Percentiles rank a stretch among this genome's conserved stretches.
Evolutionary conservation across 2,329 filamentous ascomycete genomes (phyloP).

Genomic region (Colletotrichum aenigma): DNA sequence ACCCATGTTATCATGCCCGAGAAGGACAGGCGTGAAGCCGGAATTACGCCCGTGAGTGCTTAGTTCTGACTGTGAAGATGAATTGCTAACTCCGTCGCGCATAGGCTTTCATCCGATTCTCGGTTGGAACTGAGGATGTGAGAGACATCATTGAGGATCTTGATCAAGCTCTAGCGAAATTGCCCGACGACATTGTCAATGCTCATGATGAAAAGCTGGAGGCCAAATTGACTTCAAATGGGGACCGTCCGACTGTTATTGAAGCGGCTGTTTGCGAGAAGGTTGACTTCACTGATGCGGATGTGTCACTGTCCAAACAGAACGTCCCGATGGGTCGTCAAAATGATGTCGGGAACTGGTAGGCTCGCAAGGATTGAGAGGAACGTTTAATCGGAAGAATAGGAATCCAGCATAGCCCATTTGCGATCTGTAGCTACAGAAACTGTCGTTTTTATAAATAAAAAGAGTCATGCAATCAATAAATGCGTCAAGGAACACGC

Average conservation of each 20-base stretch:
- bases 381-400: not conserved
- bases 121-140: conserved; percentile 64
- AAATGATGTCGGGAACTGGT: not conserved
- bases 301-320: not conserved
- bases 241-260: not conserved
- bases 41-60: conserved; percentile 53
- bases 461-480: not conserved
- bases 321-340: not conserved
- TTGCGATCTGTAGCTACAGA: not conserved
- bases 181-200: not conserved
- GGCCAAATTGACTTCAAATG: not conserved
- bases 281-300: not conserved
- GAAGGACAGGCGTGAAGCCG: conserved; percentile 69
- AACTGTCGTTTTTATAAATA: not conserved
- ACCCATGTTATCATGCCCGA: conserved; percentile 61
- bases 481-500: not conserved
- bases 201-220: not conserved
- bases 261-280: not conserved
- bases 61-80: no score
- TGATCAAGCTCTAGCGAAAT: conserved; percentile 54
- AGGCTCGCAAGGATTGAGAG: not conserved
- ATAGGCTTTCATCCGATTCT: conserved; percentile 49
- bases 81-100: not conserved
- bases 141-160: conserved; percentile 77
- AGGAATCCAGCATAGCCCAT: not conserved